Evolutionary conservation across 495 filamentous ascomycete genomes (phyloP), one percentile per base, ranked within the genome.

Genomic region (Penicillium ochrochloron): DNA sequence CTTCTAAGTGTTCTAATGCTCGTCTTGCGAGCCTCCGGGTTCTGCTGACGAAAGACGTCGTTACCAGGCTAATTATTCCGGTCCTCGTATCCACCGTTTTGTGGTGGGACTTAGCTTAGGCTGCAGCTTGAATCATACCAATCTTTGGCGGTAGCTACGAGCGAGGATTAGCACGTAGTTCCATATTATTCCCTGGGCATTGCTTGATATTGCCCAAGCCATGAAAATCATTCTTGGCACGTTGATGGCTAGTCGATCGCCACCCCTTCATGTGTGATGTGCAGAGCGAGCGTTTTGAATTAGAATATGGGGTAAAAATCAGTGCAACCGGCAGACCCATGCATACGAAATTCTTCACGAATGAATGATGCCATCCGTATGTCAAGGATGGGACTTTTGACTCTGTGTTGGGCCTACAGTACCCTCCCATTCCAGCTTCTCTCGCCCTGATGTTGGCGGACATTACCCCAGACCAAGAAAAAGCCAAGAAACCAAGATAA

Each of bases 191-290:
- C 41, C 42, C 59, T 64, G 46, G 66, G 59, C 66, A 61, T 65
- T 69, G 66, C 66, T 69, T 69, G 63, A 69, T 48, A 53, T 50
- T 29, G 57, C 42, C 54, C 60, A 55, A 62, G 61, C 42, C 48
- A 57, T 59, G 29, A 51, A 12, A 19, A 41, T 14, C 51, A 42
- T 25, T 10, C 67, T 66, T 69, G 63, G 67, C 67, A 21, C 23
- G 19, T 34, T 33, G 27, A 53, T 44, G 31, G 27, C 27, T 3
- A 55, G 51, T 55, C 55, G 61, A 64, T 59, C 56, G 23, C 27
- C 2, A 35, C 35, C 25, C 35, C n/a, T 31, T 46, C 21, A 34
- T 52, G 51, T 60, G 39, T 17, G 57, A 56, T 34, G 39, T 56
- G 39, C 27, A 23, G 29, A 48, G 29, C 35, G 41, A 56, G 51